Evolutionary conservation across 2,329 filamentous ascomycete species (phyloP).

Genomic region (Xylariales sp.): DNA sequence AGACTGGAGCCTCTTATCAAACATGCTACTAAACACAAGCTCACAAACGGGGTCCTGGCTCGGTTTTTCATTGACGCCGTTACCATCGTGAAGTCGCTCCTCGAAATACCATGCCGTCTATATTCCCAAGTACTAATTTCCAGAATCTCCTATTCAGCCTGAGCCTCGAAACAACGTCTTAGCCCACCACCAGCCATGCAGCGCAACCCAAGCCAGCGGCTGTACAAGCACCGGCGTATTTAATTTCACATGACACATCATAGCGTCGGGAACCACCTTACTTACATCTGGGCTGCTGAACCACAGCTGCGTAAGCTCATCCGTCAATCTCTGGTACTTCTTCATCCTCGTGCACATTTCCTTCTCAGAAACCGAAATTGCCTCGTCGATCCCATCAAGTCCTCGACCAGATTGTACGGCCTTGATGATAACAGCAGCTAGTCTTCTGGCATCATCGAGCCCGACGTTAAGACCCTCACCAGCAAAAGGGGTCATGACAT

Average conservation of each 20-base stretch:
- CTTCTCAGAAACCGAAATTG: conserved; percentile 31
- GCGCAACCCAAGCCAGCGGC: conserved; percentile 1
- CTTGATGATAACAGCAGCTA: conserved; percentile 39
- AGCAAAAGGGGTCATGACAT: conserved; percentile 54
- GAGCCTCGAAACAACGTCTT: too few species aligned
- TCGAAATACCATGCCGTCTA: too few species aligned
- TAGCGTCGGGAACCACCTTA: background rate
- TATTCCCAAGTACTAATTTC: too few species aligned
- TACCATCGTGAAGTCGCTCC: too few species aligned
- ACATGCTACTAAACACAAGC: background rate
- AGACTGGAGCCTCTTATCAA: too few species aligned
- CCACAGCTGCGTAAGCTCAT: conserved; percentile 41
- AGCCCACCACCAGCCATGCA: conserved; percentile 6
- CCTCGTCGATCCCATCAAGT: conserved; percentile 26
- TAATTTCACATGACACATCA: background rate
- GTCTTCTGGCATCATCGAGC: conserved; percentile 47
- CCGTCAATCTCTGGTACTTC: conserved; percentile 35
- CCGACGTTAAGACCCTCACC: conserved; percentile 57
- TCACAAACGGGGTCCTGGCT: too few species aligned
- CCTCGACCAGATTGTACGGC: conserved; percentile 17
- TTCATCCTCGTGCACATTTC: conserved; percentile 33
- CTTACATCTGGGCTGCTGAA: conserved; percentile 31
- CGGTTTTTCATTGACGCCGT: too few species aligned
- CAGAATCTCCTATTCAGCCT: too few species aligned
- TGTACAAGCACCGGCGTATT: background rate